A percentile compares a stretch with the other conserved stretches of the same genome.
These are phyloP conservation scores for Cryptococcus deneoformans DNA, from an alignment of 1,284 basidiomycete species.

Conservation along the genomic window DNA sequence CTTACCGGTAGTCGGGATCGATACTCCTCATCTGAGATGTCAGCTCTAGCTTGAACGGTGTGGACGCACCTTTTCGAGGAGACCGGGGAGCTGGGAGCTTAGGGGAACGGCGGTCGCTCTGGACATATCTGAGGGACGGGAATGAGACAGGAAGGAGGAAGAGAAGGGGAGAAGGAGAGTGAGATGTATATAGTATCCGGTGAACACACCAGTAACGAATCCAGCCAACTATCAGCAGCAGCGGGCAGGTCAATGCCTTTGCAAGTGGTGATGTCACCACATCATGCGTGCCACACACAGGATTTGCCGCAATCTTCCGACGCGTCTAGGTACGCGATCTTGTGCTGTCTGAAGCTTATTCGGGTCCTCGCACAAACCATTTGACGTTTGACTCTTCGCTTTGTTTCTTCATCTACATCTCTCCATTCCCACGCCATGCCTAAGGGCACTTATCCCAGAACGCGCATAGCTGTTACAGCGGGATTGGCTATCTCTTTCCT, in stretches of 20 bases:
- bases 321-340: background rate
- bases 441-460: constrained; percentile 27
- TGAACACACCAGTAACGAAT: too few species aligned
- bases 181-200: too few species aligned
- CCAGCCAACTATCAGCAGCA: too few species aligned
- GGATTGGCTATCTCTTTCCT: constrained; percentile 25
- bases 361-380: background rate
- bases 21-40: constrained; percentile 36
- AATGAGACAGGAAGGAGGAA: too few species aligned
- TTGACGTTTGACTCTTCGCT: too few species aligned
- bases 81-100: constrained; percentile 8
- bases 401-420: background rate
- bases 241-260: too few species aligned
- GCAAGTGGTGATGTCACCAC: background rate
- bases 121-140: background rate
- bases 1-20: constrained; percentile 43
- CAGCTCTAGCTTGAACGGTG: background rate
- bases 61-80: constrained; percentile 25
- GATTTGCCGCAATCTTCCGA: background rate
- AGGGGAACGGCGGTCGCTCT: background rate
- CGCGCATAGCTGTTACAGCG: constrained; percentile 23
- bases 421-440: constrained; percentile 4
- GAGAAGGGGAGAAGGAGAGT: too few species aligned
- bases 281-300: background rate
- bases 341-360: background rate